Evolutionary conservation across 352 stramenopile species (phyloP).

Genomic region (Phytopythium oedochilum): DNA sequence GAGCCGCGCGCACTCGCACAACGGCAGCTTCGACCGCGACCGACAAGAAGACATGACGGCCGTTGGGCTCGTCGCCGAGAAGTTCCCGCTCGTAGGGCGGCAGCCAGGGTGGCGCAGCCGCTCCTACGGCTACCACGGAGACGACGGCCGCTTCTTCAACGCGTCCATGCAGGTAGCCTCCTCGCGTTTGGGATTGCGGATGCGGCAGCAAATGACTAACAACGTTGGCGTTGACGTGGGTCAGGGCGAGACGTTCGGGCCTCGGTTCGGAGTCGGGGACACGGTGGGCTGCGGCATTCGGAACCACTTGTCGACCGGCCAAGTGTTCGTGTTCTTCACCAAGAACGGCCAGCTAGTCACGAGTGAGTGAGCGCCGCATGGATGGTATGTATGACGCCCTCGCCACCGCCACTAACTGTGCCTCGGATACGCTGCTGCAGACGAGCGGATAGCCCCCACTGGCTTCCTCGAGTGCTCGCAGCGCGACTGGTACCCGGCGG

Average conservation of each 20-base stretch:
- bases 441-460: conserved; percentile 4
- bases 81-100: conserved; percentile 55
- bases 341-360: conserved; percentile 59
- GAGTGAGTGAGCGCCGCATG: conserved; percentile 11
- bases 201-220: too few species aligned
- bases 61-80: conserved; percentile 47
- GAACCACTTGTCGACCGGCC: conserved; percentile 9
- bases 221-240: neutral
- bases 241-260: conserved; percentile 30
- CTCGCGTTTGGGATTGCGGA: too few species aligned
- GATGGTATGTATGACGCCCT: too few species aligned
- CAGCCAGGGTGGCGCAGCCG: conserved; percentile 63
- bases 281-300: conserved; percentile 35
- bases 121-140: conserved; percentile 77
- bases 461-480: conserved; percentile 41
- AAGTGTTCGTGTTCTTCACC: conserved; percentile 62
- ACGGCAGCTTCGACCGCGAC: conserved; percentile 1
- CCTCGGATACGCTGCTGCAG: neutral
- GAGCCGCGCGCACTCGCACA: conserved; percentile 19
- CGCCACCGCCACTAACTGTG: too few species aligned
- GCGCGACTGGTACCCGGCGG: conserved; percentile 66
- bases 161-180: conserved; percentile 30
- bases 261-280: conserved; percentile 18
- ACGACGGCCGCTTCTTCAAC: conserved; percentile 71
- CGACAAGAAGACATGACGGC: conserved; percentile 44